Evolutionary conservation across 2,329 filamentous ascomycete species (phyloP).

Genomic region (Fusarium multiceps): DNA sequence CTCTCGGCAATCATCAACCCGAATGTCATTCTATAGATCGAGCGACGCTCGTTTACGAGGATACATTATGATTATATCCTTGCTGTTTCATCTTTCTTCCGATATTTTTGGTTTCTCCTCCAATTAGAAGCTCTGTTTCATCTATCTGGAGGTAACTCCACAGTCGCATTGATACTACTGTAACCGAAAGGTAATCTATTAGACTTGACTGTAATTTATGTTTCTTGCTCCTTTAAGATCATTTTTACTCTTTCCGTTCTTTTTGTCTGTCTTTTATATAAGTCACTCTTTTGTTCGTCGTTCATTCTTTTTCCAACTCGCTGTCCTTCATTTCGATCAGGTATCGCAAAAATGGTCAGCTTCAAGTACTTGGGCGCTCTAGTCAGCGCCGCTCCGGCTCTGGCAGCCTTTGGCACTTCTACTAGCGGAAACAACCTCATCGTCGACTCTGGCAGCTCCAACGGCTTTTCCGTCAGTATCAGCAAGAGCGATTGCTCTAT

Average conservation of each 20-base stretch:
- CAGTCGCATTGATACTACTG: neutral
- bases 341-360: conserved; percentile 39
- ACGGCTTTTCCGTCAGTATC: conserved; percentile 63
- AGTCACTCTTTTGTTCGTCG: neutral
- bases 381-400: conserved; percentile 45
- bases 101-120: conserved; percentile 41
- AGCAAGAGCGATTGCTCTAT: conserved; percentile 69
- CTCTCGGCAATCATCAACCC: conserved; percentile 4
- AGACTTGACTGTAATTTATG: neutral
- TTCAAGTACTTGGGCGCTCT: conserved; percentile 45
- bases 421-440: conserved; percentile 56
- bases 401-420: conserved; percentile 58
- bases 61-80: neutral
- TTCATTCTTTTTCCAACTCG: neutral
- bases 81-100: conserved; percentile 38
- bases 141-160: conserved; percentile 19
- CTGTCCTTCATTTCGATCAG: conserved; percentile 22
- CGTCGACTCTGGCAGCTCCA: conserved; percentile 60
- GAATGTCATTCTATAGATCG: neutral
- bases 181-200: neutral
- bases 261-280: neutral
- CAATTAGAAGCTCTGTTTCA: conserved; percentile 30
- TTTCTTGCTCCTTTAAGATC: neutral
- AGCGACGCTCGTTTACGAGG: neutral
- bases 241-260: conserved; percentile 3